A percentile compares a stretch with the other conserved stretches of the same genome.
Evolutionary conservation across 2,329 filamentous ascomycete species (phyloP).

Genomic region (Seiridium cupressi): DNA sequence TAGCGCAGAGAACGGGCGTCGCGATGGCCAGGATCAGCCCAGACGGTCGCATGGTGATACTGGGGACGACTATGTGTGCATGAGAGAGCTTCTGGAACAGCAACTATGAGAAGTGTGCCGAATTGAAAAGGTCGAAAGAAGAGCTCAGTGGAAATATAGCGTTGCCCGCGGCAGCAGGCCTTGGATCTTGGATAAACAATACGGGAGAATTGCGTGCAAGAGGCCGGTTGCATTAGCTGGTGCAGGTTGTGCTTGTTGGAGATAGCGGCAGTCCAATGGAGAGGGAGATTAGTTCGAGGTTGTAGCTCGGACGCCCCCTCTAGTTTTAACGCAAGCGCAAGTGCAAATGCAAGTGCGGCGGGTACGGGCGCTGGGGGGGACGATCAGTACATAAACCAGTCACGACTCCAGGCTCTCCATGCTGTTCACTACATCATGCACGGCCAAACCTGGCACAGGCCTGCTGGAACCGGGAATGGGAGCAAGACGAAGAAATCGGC

Average conservation of each 20-base stretch:
- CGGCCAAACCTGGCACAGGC: no score
- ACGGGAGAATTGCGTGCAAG: background rate
- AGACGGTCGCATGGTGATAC: slow-evolving; percentile 6
- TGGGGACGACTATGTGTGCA: background rate
- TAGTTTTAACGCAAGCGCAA: background rate
- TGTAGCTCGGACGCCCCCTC: background rate
- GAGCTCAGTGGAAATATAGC: background rate
- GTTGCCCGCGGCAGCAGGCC: slow-evolving; percentile 3
- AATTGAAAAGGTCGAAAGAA: background rate
- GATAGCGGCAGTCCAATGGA: background rate
- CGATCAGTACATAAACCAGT: background rate
- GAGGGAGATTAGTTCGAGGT: no score
- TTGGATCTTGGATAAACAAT: background rate
- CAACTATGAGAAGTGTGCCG: background rate
- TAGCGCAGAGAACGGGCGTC: background rate
- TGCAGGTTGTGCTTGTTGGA: background rate
- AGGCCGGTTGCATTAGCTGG: background rate
- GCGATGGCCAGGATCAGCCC: slow-evolving; percentile 6
- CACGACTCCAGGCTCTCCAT: no score
- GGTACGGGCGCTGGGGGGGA: background rate
- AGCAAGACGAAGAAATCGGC: no score
- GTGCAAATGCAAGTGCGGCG: background rate
- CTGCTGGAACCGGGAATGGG: no score
- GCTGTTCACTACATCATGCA: no score
- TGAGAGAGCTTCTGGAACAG: background rate